phyloP scores from a whole-genome alignment of 1,139 yeast genomes.

The Kodamaea fungicola region DNA sequence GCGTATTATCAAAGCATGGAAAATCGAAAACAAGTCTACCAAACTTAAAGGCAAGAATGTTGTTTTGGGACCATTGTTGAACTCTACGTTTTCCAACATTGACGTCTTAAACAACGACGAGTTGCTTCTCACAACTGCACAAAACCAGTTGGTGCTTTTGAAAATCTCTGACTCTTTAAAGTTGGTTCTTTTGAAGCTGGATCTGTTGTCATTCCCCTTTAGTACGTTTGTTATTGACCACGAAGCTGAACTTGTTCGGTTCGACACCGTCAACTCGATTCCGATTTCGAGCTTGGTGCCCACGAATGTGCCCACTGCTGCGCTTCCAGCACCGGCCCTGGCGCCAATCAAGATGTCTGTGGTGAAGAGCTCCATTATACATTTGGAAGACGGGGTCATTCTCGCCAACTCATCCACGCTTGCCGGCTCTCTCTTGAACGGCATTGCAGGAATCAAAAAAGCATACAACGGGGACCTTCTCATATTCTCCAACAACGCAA shows the following conservation, averaged over 20 bases:
- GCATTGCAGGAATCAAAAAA: conserved; percentile 36
- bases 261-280: conserved; percentile 4
- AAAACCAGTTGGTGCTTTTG: conserved; percentile 37
- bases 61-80: conserved; percentile 46
- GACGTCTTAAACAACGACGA: conserved; percentile 35
- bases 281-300: conserved; percentile 6
- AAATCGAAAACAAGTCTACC: conserved; percentile 10
- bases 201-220: neutral
- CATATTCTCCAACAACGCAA: conserved; percentile 42
- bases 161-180: conserved; percentile 15
- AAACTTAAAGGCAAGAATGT: conserved; percentile 53
- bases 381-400: neutral
- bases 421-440: conserved; percentile 32
- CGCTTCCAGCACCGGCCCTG: neutral
- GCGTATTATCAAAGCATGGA: conserved; percentile 62
- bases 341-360: neutral
- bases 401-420: conserved; percentile 9
- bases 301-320: neutral
- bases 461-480: conserved; percentile 26
- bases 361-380: neutral
- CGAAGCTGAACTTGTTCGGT: conserved; percentile 6
- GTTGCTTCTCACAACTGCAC: conserved; percentile 40
- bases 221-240: conserved; percentile 7
- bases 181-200: neutral
- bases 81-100: conserved; percentile 43